These are phyloP conservation scores for Calonectria honghensis DNA, from an alignment of 2,329 filamentous ascomycete genomes.

Conservation along the genomic window DNA sequence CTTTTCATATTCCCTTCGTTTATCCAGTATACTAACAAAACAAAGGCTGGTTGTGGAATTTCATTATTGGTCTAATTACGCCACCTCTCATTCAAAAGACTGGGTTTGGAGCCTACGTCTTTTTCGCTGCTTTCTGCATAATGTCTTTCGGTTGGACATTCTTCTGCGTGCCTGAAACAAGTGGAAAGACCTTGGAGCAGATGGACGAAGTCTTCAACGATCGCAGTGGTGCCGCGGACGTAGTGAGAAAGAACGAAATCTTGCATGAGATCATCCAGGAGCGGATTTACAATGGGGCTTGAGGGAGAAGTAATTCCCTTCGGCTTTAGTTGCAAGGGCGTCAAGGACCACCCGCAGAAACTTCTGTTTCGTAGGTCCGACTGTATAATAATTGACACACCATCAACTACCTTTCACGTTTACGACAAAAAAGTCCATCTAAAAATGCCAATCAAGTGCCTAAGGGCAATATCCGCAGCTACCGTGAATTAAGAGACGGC, in stretches of 20 bases:
- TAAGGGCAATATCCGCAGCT: neutral
- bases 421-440: neutral
- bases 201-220: conserved; percentile 19
- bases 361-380: neutral
- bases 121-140: neutral
- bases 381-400: no score
- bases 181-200: conserved; percentile 5
- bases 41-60: conserved; percentile 3
- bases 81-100: neutral
- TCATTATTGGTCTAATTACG: neutral
- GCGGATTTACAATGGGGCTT: neutral
- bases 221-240: neutral
- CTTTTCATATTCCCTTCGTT: neutral
- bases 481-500: neutral
- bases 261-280: neutral
- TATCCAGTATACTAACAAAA: neutral
- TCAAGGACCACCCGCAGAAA: neutral
- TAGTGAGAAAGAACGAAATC: conserved; percentile 3
- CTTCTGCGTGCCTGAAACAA: neutral
- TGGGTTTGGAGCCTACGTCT: neutral
- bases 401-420: neutral
- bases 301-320: neutral
- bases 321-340: neutral
- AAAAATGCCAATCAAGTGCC: neutral
- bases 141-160: neutral